Evolutionary conservation across 2,329 filamentous ascomycete species (phyloP), one percentile per base, ranked within the genome.

Genomic region (Beauveria sp.): DNA sequence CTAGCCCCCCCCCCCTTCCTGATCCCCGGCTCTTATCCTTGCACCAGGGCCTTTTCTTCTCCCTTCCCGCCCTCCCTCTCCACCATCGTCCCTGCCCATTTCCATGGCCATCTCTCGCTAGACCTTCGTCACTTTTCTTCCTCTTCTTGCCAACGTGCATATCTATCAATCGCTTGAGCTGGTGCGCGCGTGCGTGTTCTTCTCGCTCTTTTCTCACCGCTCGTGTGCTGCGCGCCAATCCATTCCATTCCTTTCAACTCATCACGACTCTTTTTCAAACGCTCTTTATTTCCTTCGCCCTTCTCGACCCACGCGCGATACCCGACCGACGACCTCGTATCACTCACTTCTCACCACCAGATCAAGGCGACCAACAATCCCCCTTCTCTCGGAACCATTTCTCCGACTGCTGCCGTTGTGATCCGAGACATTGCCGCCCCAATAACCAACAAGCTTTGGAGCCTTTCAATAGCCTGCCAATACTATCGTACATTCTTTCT

Each of bases 151-250:
- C 48, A 62, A 50, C 51, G 41, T 34, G 20, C 40, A 40, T 7
- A 26, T 44, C 48, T 12, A 26, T 40, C 34, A 28, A 34, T 54
- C 44, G 43, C 46, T 46, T 40, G 61, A 59, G 55, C 55, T 59
- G 55, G 50, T 59, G 51, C 56, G 61, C 61, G 61, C 61, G 55
- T 59, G 61, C 61, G 48, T 62, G 55, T 59, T 52, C 50, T 55
- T 44, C 44, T 54, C 55, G 48, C 50, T 50, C 44, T 43, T 58
- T 56, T 55, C 40, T 37, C 44, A 48, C 44, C 34, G 28, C 50
- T 18, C 43, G 61, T 62, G 61, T 62, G 55, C 61, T 62, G 61
- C 54, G 61, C 61, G 61, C 61, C 61, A 59, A 44, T 51, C 47
- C 55, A 26, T 50, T 59, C 22, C 56, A 59, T 44, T 62, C 57